These are phyloP conservation scores for Hypoxylon sp. DNA, from an alignment of 2,329 filamentous ascomycete genomes.

Conservation along the genomic window DNA sequence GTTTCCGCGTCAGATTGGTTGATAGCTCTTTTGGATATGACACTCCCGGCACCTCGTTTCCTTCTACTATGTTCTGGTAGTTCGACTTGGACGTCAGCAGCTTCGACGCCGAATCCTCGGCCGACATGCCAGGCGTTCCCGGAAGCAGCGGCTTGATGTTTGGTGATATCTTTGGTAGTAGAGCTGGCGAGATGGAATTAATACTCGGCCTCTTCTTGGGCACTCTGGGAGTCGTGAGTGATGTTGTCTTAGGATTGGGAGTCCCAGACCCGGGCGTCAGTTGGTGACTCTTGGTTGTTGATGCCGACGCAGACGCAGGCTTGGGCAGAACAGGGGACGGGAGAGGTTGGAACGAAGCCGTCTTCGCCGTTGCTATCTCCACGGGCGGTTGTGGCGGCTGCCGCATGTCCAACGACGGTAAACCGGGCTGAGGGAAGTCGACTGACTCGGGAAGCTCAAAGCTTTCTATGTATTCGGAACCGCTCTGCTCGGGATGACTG, in stretches of 20 bases:
- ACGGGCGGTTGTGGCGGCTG: slow-evolving; percentile 53
- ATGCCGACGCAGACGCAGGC: slow-evolving; percentile 48
- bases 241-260: slow-evolving; percentile 60
- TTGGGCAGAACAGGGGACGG: slow-evolving; percentile 58
- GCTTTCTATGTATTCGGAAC: slow-evolving; percentile 62
- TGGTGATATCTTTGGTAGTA: slow-evolving; percentile 89
- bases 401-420: slow-evolving; percentile 60
- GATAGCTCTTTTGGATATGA: slow-evolving; percentile 90
- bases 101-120: slow-evolving; percentile 70
- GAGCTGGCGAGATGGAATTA: slow-evolving; percentile 80
- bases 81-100: slow-evolving; percentile 94
- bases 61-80: slow-evolving; percentile 96
- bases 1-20: slow-evolving; percentile 93
- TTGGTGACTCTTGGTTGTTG: slow-evolving; percentile 73
- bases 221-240: slow-evolving; percentile 62
- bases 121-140: slow-evolving; percentile 58
- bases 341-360: slow-evolving; percentile 57
- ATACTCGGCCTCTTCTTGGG: slow-evolving; percentile 75
- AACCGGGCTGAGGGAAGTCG: slow-evolving; percentile 55
- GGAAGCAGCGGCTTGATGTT: slow-evolving; percentile 92
- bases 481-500: slow-evolving; percentile 51
- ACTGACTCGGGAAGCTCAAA: slow-evolving; percentile 78
- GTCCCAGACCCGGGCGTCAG: slow-evolving; percentile 60
- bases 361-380: slow-evolving; percentile 57
- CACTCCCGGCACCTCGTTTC: slow-evolving; percentile 87